Evolutionary conservation across 2,329 filamentous ascomycete species (phyloP).

Genomic region (Aspergillus texensis): DNA sequence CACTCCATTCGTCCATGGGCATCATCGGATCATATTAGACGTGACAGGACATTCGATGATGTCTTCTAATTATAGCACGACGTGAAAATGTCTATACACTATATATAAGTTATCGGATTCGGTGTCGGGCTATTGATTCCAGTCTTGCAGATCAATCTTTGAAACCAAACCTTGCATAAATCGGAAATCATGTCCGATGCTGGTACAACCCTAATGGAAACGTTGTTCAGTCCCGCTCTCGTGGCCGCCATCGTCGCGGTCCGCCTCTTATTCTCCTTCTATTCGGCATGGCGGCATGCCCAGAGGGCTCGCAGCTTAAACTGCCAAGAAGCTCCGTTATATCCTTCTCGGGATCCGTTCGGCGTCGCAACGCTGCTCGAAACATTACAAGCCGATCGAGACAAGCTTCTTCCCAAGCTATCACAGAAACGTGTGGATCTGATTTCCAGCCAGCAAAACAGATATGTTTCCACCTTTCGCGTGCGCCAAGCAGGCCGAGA

Average conservation of each 20-base stretch:
- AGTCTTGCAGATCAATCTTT: background rate
- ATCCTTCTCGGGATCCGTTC: background rate
- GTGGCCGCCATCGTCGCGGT: background rate
- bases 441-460: background rate
- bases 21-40: background rate
- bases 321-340: background rate
- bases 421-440: background rate
- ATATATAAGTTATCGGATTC: background rate
- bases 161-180: background rate
- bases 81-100: background rate
- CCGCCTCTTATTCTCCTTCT: background rate
- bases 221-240: background rate
- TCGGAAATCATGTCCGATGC: background rate
- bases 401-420: background rate
- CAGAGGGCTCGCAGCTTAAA: background rate
- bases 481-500: background rate
- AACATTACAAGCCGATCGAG: background rate
- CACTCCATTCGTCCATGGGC: background rate
- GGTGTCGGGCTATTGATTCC: background rate
- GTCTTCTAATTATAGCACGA: background rate
- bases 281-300: background rate
- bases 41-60: fast-evolving
- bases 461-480: conserved; percentile 8
- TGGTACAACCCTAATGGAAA: background rate
- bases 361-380: conserved; percentile 2